phyloP scores from a whole-genome alignment of 2,329 filamentous ascomycete genomes.

The Chaetomiaceae sp. region DNA sequence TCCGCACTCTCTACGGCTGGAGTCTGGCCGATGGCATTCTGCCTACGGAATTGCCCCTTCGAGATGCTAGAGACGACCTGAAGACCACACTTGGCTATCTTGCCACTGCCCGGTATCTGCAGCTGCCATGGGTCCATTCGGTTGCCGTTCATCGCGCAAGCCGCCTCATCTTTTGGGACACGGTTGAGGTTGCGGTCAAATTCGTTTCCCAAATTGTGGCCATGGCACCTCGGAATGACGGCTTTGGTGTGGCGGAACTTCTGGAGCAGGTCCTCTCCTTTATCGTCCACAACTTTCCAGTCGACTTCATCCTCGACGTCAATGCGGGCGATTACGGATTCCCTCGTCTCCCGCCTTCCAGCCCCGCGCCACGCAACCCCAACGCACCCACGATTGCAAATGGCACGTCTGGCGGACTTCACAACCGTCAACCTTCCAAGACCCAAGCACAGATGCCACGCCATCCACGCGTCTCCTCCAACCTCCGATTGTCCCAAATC shows the following conservation, averaged over 20 bases:
- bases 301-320: slow-evolving; percentile 49
- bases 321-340: slow-evolving; percentile 29
- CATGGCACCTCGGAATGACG: slow-evolving; percentile 25
- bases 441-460: slow-evolving; percentile 16
- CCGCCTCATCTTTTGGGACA: slow-evolving; percentile 28
- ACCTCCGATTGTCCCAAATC: slow-evolving; percentile 27
- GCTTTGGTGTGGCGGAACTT: slow-evolving; percentile 40
- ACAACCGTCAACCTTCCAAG: slow-evolving; percentile 19
- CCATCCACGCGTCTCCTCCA: slow-evolving; percentile 21
- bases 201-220: slow-evolving; percentile 31
- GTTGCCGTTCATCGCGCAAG: slow-evolving; percentile 22
- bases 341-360: slow-evolving; percentile 23
- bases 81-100: slow-evolving; percentile 25
- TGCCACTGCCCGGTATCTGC: slow-evolving; percentile 21
- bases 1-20: slow-evolving; percentile 54
- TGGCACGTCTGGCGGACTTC: slow-evolving; percentile 17
- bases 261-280: slow-evolving; percentile 46
- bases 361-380: background rate
- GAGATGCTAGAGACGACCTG: slow-evolving; percentile 21
- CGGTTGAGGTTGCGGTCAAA: slow-evolving; percentile 27
- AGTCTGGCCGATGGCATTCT: slow-evolving; percentile 37
- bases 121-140: slow-evolving; percentile 18
- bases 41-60: slow-evolving; percentile 22
- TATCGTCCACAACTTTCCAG: slow-evolving; percentile 45
- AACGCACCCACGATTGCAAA: slow-evolving; percentile 18